Evolutionary conservation across 2,329 filamentous ascomycete genomes (phyloP).

Genomic region (Didymella pomorum): DNA sequence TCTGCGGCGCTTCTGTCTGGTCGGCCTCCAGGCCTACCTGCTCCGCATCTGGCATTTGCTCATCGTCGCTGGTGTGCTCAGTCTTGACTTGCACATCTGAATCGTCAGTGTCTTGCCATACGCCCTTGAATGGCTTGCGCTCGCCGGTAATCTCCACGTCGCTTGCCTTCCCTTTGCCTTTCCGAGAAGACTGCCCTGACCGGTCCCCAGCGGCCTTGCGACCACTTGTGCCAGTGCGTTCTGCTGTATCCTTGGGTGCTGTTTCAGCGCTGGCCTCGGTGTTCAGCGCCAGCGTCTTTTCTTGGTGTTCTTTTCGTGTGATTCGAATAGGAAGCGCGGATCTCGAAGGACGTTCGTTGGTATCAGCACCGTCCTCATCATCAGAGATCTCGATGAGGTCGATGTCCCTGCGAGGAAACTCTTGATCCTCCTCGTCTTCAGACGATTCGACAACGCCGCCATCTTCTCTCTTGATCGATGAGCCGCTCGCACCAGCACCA

Average conservation of each 20-base stretch:
- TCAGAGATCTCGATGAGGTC: constrained; percentile 67
- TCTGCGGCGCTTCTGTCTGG: constrained; percentile 24
- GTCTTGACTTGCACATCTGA: constrained; percentile 58
- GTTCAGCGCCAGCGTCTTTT: constrained; percentile 62
- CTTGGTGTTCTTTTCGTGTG: constrained; percentile 63
- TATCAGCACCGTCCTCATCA: constrained; percentile 56
- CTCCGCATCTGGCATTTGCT: constrained; percentile 42
- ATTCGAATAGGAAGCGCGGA: constrained; percentile 61
- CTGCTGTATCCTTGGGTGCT: constrained; percentile 51
- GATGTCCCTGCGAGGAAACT: constrained; percentile 60
- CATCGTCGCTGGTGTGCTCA: constrained; percentile 62
- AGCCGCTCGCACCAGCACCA: constrained; percentile 22
- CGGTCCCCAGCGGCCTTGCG: constrained; percentile 27
- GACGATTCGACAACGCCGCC: constrained; percentile 57
- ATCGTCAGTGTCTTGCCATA: constrained; percentile 55
- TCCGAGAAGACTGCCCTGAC: constrained; percentile 33
- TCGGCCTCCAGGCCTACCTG: constrained; percentile 32
- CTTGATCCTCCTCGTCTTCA: constrained; percentile 59
- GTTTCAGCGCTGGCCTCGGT: constrained; percentile 60
- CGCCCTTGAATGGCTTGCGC: constrained; percentile 54
- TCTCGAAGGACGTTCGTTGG: constrained; percentile 31
- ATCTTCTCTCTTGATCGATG: constrained; percentile 42
- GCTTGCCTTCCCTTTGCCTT: constrained; percentile 53
- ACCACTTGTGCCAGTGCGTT: constrained; percentile 45
- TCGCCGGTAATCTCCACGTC: constrained; percentile 55